These are phyloP conservation scores for Chamaenerion angustifolium DNA, from an alignment of 345 rosid species.

Conservation along the genomic window DNA sequence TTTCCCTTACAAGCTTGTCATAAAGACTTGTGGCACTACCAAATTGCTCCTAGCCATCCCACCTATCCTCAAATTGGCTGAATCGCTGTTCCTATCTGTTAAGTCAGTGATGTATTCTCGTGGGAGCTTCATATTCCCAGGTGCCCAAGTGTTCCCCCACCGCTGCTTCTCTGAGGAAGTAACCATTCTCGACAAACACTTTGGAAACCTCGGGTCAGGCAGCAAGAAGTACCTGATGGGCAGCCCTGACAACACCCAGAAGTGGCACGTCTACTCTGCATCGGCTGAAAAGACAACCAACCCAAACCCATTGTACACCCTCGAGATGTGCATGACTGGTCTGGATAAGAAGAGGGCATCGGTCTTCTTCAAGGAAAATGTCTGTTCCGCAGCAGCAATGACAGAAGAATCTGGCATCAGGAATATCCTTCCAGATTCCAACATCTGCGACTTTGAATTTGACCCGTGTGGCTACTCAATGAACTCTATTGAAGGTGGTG, in stretches of 20 bases:
- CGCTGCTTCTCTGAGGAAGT: conserved; percentile 85
- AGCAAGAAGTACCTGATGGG: conserved; percentile 75
- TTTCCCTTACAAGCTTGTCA: conserved; percentile 76
- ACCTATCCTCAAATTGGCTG: conserved; percentile 70
- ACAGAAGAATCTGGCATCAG: conserved; percentile 75
- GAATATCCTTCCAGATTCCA: conserved; percentile 68
- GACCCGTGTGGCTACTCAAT: conserved; percentile 98
- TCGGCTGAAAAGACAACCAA: conserved; percentile 15
- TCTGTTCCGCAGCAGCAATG: conserved; percentile 41
- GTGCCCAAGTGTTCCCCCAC: conserved; percentile 76
- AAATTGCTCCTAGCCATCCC: conserved; percentile 84
- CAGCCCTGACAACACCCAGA: conserved; percentile 33
- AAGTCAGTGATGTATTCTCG: conserved; percentile 70
- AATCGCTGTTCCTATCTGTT: conserved; percentile 42
- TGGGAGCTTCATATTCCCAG: conserved; percentile 82
- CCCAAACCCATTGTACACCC: conserved; percentile 31
- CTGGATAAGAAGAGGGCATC: conserved; percentile 58
- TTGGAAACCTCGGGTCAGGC: conserved; percentile 36
- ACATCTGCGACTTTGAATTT: conserved; percentile 84
- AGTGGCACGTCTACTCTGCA: conserved; percentile 94
- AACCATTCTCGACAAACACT: conserved; percentile 54
- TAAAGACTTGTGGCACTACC: conserved; percentile 96
- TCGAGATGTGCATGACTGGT: conserved; percentile 97
- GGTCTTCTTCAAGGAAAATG: conserved; percentile 46
- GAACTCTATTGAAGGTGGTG: conserved; percentile 75